These are phyloP conservation scores for Solanum chilense DNA, from an alignment of 257 asterid genomes.

Conservation along the genomic window DNA sequence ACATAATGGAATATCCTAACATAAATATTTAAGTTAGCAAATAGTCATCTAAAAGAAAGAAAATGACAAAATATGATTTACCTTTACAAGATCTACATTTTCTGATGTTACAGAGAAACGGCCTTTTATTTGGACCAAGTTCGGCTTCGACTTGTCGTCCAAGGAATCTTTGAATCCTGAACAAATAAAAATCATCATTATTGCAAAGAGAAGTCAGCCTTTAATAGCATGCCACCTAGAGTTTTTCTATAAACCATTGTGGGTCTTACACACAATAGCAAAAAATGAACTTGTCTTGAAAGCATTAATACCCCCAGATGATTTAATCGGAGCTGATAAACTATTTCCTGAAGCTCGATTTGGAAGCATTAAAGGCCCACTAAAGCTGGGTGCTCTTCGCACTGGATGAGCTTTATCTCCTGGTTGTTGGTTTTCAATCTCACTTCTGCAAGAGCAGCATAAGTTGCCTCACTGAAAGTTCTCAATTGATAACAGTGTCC, in stretches of 20 bases:
- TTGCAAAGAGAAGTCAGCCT: neutral
- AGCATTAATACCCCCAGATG: conserved; percentile 71
- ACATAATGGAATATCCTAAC: conserved; percentile 76
- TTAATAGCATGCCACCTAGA: neutral
- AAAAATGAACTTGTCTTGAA: conserved; percentile 1
- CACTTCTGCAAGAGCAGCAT: conserved; percentile 43
- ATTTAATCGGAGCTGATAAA: conserved; percentile 95
- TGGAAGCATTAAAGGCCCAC: conserved; percentile 95
- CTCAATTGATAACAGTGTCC: neutral
- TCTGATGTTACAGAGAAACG: conserved; percentile 98
- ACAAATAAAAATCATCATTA: neutral
- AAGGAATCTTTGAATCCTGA: conserved; percentile 71
- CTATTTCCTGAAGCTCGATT: conserved; percentile 97
- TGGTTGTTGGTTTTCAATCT: conserved; percentile 46
- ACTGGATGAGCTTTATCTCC: conserved; percentile 50
- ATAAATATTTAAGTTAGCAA: conserved; percentile 35
- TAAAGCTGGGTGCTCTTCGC: conserved; percentile 80
- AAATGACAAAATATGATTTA: conserved; percentile 15
- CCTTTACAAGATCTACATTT: conserved; percentile 97
- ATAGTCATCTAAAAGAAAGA: conserved; percentile 3
- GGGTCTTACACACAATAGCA: neutral
- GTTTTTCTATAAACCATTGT: neutral
- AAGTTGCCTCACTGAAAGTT: neutral
- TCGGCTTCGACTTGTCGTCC: conserved; percentile 81
- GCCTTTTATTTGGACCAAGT: conserved; percentile 95